Conservation (phyloP, 2,329 filamentous ascomycete genomes). For the Cytospora schulzeri region DNA sequence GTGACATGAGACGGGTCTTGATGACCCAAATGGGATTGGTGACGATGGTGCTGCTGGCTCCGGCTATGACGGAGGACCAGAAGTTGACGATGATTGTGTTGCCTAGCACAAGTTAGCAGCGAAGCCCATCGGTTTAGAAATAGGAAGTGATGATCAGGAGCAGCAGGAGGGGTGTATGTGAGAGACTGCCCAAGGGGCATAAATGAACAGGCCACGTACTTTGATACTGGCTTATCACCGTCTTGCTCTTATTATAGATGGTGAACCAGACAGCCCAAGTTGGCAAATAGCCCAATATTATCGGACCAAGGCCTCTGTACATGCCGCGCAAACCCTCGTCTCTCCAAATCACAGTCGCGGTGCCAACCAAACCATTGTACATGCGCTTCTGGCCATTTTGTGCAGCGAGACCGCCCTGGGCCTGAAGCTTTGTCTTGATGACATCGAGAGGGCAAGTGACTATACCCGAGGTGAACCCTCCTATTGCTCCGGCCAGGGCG, state of each 20-base stretch:
- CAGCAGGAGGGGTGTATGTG: background rate
- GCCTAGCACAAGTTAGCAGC: constrained; percentile 47
- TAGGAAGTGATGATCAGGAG: background rate
- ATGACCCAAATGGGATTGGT: constrained; percentile 99
- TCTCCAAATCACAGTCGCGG: constrained; percentile 79
- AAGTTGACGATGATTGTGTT: constrained; percentile 80
- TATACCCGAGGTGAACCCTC: constrained; percentile 89
- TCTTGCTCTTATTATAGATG: constrained; percentile 89
- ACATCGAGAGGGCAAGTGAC: constrained; percentile 97
- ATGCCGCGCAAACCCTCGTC: constrained; percentile 88
- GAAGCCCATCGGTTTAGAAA: constrained; percentile 27
- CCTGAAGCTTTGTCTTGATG: constrained; percentile 97
- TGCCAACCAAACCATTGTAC: constrained; percentile 87
- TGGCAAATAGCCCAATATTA: constrained; percentile 91
- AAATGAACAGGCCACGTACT: constrained; percentile 47
- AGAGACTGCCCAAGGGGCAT: background rate
- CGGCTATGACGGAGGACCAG: constrained; percentile 87
- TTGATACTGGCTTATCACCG: constrained; percentile 67
- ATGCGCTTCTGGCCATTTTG: constrained; percentile 58
- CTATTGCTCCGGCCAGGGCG: constrained; percentile 82
- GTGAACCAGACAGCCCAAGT: constrained; percentile 99
- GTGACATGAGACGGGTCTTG: constrained; percentile 97
- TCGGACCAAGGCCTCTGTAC: constrained; percentile 91
- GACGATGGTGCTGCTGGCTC: constrained; percentile 87
- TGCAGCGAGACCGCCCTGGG: constrained; percentile 79